Evolutionary conservation across 805 yeast genomes (phyloP), one percentile per base, ranked within the genome.

Genomic region (Pichia eremophila): DNA sequence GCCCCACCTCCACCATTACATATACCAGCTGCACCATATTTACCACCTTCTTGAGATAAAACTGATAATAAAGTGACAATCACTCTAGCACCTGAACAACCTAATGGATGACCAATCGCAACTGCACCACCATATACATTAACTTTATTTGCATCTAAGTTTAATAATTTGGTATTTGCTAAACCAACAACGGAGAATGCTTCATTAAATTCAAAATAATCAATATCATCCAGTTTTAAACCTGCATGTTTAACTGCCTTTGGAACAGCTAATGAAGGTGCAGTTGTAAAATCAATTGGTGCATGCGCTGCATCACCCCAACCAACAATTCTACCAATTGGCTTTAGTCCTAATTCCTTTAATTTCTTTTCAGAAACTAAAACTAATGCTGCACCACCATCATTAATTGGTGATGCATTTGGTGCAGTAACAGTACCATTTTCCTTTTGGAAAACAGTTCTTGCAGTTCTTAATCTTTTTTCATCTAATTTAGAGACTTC

Each of bases 1-100:
- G 97, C 98, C 65, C 99, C 99, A 66, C 99, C 99, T 62, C 99
- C 99, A 74, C 99, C 99, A 68, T 93, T 93, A 77, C 99, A 93
- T 64, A 93, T 83, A 66, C 88, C 96, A 60, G 96, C 97, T 56
- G 81, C 88, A 66, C 99, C 99, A 57, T 81, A 67, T 71, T 83
- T 87, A 58, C 91, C 95, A 47, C 69, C 69, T 74, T 93, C 98
- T 72, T 91, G 96, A 37, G 68, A 56, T 63, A 93, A 78, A 17
- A 90, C 89, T 44, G 88, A 78, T 50, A 81, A 60, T 67, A 93
- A 76, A 29, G 99, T 93, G 56, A 87, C 90, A 49, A 93, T 79
- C 60, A 93, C 78, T 75, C 97, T 79, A 42, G 95, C 95, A 68
- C 97, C 97, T n/a, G 95, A 85, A 64, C 91, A 83, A 49, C 97